Percentiles rank a stretch among this genome's conserved stretches.
Conservation (phyloP, 768 basidiomycete genomes). For the Hygrophorus pudorinus region DNA sequence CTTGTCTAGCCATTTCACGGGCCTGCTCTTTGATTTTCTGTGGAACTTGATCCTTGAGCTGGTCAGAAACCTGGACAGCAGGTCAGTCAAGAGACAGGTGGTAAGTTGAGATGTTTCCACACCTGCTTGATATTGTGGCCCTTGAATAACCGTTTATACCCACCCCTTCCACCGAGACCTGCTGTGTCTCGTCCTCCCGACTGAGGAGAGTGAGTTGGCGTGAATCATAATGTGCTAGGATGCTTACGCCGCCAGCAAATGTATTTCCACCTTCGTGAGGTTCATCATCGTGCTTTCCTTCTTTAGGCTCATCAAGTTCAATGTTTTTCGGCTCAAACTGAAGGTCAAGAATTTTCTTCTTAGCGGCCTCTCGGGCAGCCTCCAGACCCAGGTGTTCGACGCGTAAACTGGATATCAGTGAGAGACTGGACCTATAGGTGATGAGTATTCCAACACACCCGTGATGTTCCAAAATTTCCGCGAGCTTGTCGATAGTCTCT, state of each 20-base stretch:
- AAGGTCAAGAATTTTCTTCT: constrained; percentile 45
- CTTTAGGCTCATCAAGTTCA: constrained; percentile 43
- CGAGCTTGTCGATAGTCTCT: constrained; percentile 53
- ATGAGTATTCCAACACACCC: constrained; percentile 30
- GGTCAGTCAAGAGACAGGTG: background rate
- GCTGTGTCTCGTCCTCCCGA: constrained; percentile 60
- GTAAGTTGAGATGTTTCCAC: background rate
- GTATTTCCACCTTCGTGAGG: constrained; percentile 49
- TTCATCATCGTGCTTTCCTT: constrained; percentile 52
- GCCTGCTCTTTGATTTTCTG: constrained; percentile 54
- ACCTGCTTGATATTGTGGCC: constrained; percentile 53
- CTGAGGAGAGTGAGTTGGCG: constrained; percentile 19
- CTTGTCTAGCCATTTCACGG: constrained; percentile 56
- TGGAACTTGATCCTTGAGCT: constrained; percentile 47
- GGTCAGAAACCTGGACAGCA: constrained; percentile 33
- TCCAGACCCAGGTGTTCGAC: constrained; percentile 47
- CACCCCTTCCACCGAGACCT: constrained; percentile 56
- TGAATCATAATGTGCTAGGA: background rate
- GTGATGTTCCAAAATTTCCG: constrained; percentile 47
- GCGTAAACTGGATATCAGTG: constrained; percentile 26
- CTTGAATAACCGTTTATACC: constrained; percentile 55
- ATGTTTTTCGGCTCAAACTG: constrained; percentile 49
- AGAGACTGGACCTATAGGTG: background rate
- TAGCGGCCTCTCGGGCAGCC: constrained; percentile 43
- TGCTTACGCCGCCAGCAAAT: constrained; percentile 54